Percentiles rank a stretch among this genome's conserved stretches.
Evolutionary conservation across 495 filamentous ascomycete species (phyloP).

Genomic region (Cladorrhinum samala): DNA sequence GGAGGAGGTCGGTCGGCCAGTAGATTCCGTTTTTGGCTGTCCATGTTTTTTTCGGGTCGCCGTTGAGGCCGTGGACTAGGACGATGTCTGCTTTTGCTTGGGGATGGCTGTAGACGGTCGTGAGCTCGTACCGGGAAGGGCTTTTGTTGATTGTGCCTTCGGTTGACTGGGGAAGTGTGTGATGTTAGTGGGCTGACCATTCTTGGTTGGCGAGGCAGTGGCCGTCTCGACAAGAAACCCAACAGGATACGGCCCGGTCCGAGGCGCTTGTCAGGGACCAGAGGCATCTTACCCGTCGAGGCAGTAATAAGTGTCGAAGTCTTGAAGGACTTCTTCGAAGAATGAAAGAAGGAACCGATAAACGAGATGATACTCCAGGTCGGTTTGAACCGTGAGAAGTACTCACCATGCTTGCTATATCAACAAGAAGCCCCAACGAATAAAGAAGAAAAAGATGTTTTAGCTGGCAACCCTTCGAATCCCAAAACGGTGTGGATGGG

Average conservation of each 20-base stretch:
- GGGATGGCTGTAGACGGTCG: constrained; percentile 58
- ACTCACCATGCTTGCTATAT: constrained; percentile 3
- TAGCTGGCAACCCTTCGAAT: not conserved
- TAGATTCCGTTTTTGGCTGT: constrained; percentile 56
- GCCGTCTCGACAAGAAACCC: not conserved
- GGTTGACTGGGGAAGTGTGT: constrained; percentile 2
- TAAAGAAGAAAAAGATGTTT: not conserved
- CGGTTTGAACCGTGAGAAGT: not conserved
- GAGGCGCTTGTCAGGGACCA: not conserved
- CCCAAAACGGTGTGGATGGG: not conserved
- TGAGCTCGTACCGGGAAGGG: constrained; percentile 63
- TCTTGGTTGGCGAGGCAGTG: not conserved
- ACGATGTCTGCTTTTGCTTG: constrained; percentile 60
- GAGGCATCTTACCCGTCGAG: not conserved
- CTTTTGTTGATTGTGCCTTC: constrained; percentile 46
- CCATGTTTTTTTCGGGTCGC: constrained; percentile 71
- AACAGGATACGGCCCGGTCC: not conserved
- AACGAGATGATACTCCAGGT: not conserved
- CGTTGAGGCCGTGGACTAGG: constrained; percentile 80
- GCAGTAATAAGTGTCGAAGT: not conserved
- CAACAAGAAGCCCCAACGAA: not conserved
- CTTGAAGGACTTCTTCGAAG: not conserved
- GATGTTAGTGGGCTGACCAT: not conserved
- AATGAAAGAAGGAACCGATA: not conserved
- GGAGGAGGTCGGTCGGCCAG: constrained; percentile 74